phyloP scores from a whole-genome alignment of 1,284 basidiomycete genomes.

The Ustilago tritici region DNA sequence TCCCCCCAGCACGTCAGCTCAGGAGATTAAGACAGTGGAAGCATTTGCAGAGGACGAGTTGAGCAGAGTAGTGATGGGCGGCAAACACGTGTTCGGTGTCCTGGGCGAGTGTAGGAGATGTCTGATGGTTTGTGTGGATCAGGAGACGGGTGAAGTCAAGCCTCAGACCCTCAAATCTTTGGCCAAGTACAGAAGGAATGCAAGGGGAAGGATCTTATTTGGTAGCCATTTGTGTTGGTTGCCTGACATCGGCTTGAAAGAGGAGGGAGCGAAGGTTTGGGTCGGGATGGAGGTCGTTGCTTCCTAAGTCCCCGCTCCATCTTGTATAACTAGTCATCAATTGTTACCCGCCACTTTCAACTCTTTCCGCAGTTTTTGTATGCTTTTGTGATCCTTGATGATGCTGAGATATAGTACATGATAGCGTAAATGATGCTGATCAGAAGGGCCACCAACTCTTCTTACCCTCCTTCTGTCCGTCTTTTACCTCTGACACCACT shows the following conservation, averaged over 20 bases:
- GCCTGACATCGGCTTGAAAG: slow-evolving; percentile 14
- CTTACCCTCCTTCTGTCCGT: slow-evolving; percentile 5
- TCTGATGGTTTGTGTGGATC: slow-evolving; percentile 57
- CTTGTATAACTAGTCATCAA: not conserved
- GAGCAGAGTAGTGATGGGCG: slow-evolving; percentile 32
- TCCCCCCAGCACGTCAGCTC: not conserved
- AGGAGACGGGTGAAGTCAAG: slow-evolving; percentile 38
- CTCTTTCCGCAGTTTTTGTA: not conserved
- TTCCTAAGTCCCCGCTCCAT: not conserved
- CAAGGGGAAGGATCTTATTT: slow-evolving; percentile 43
- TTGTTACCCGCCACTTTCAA: too few species aligned
- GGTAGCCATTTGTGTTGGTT: slow-evolving; percentile 44
- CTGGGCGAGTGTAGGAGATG: slow-evolving; percentile 51
- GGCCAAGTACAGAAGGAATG: slow-evolving; percentile 39
- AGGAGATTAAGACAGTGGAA: not conserved
- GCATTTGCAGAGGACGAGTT: slow-evolving; percentile 39
- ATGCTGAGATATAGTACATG: slow-evolving; percentile 9
- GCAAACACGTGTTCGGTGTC: slow-evolving; percentile 41
- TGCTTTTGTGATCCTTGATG: not conserved
- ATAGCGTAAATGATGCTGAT: not conserved
- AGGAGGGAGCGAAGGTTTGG: slow-evolving; percentile 26
- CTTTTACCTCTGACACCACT: not conserved
- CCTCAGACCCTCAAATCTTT: slow-evolving; percentile 47
- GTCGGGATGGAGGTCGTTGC: slow-evolving; percentile 39
- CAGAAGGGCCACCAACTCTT: slow-evolving; percentile 41